These are phyloP conservation scores for Ascobolus immersus DNA, from an alignment of 495 filamentous ascomycete genomes.

Conservation along the genomic window DNA sequence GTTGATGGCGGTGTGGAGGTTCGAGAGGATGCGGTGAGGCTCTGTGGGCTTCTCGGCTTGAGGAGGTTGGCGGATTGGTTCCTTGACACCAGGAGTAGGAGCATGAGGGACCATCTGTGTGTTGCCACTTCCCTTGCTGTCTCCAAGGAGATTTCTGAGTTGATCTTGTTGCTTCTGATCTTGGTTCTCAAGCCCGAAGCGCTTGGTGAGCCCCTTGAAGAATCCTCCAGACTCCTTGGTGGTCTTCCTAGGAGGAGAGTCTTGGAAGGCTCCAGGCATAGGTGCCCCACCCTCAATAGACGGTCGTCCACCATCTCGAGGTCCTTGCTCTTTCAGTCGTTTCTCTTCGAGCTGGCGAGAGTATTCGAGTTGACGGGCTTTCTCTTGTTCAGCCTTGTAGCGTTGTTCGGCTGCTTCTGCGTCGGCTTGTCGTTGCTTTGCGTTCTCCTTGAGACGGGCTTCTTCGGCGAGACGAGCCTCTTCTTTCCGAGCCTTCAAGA, in stretches of 20 bases:
- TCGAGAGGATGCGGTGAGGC: slow-evolving; percentile 29
- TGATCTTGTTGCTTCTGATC: slow-evolving; percentile 2
- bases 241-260: neutral
- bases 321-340: too few species aligned
- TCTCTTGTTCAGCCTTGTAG: slow-evolving; percentile 14
- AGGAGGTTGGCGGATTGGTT: too few species aligned
- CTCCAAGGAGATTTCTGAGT: slow-evolving; percentile 1
- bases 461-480: slow-evolving; percentile 70
- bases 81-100: slow-evolving; percentile 7
- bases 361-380: slow-evolving; percentile 1
- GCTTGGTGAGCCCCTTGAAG: slow-evolving; percentile 37
- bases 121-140: slow-evolving; percentile 17
- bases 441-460: slow-evolving; percentile 50
- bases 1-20: slow-evolving; percentile 56
- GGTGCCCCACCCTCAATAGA: slow-evolving; percentile 47
- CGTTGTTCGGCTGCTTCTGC: slow-evolving; percentile 13
- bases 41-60: slow-evolving; percentile 24
- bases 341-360: too few species aligned
- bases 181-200: slow-evolving; percentile 22
- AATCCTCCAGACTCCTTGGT: slow-evolving; percentile 15
- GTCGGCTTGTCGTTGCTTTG: slow-evolving; percentile 27
- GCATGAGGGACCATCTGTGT: slow-evolving; percentile 20
- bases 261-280: slow-evolving; percentile 24
- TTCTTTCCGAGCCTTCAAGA: slow-evolving; percentile 56
- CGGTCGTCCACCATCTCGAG: too few species aligned